These are phyloP conservation scores for Tolypocladium nubicola DNA, from an alignment of 2,329 filamentous ascomycete species.

Conservation along the genomic window DNA sequence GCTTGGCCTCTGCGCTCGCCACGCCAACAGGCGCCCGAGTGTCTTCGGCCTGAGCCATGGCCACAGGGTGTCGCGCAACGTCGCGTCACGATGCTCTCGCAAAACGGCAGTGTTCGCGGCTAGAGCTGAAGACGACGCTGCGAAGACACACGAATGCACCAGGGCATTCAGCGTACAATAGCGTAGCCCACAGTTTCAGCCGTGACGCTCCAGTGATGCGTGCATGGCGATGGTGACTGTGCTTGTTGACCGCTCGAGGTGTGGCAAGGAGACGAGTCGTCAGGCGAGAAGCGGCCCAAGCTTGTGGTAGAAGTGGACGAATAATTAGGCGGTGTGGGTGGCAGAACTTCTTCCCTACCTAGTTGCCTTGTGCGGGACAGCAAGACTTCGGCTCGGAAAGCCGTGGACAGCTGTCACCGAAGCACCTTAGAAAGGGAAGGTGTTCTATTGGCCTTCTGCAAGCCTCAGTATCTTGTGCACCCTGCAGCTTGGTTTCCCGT, in stretches of 20 bases:
- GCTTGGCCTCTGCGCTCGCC: constrained; percentile 12
- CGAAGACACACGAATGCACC: background rate
- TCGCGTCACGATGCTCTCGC: background rate
- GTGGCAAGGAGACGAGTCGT: background rate
- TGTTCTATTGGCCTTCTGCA: too few species aligned
- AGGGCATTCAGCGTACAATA: background rate
- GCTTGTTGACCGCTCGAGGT: background rate
- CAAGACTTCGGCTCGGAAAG: background rate
- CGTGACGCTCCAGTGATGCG: background rate
- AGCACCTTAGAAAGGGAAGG: background rate
- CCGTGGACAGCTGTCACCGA: too few species aligned
- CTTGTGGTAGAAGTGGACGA: background rate
- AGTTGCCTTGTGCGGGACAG: background rate
- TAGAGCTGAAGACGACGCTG: background rate
- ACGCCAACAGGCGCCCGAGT: constrained; percentile 7
- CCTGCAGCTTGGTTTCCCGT: too few species aligned
- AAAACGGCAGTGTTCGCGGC: background rate
- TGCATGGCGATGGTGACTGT: background rate
- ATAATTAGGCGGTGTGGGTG: constrained; percentile 19
- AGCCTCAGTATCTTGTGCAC: too few species aligned
- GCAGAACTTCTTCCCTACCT: constrained; percentile 8
- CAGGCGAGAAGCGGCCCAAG: background rate
- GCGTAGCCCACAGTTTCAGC: background rate
- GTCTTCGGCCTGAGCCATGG: constrained; percentile 16
- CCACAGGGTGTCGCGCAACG: constrained; percentile 7